Evolutionary conservation across 2,329 filamentous ascomycete genomes (phyloP).

Genomic region (Colletotrichum ledebouriae): DNA sequence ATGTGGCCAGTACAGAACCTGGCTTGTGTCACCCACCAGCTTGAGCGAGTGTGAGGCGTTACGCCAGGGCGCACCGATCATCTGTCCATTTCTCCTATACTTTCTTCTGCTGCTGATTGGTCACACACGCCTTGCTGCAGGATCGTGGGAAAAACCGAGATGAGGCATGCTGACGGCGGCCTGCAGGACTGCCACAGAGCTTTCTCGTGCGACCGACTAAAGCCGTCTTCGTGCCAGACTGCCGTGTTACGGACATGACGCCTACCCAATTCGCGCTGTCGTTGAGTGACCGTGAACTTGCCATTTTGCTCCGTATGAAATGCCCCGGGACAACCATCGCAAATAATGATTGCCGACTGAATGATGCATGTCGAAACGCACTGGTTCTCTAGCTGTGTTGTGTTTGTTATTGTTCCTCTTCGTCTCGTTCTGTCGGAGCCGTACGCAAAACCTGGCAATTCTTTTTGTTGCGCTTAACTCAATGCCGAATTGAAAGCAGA

Average conservation of each 20-base stretch:
- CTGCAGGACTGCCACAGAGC: constrained; percentile 31
- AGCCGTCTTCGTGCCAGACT: constrained; percentile 30
- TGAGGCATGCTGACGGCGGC: constrained; percentile 38
- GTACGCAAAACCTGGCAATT: too few relatives aligned
- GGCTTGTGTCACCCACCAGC: constrained; percentile 19
- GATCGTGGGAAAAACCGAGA: constrained; percentile 43
- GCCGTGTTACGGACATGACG: constrained; percentile 21
- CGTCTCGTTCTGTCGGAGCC: too few relatives aligned
- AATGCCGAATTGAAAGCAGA: too few relatives aligned
- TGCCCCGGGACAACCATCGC: background rate
- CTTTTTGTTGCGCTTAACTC: too few relatives aligned
- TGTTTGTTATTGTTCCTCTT: too few relatives aligned
- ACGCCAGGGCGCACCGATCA: background rate
- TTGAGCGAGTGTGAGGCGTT: constrained; percentile 12
- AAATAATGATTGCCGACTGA: too few relatives aligned
- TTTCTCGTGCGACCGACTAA: constrained; percentile 5
- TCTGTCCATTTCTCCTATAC: background rate
- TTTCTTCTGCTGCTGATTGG: constrained; percentile 30
- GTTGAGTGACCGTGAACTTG: background rate
- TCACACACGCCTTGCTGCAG: constrained; percentile 42
- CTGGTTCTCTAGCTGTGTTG: too few relatives aligned
- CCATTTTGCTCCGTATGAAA: background rate
- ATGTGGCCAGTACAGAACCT: constrained; percentile 12
- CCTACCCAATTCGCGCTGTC: constrained; percentile 1
- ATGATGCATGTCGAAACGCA: too few relatives aligned